phyloP scores from a whole-genome alignment of 2,329 filamentous ascomycete species.

The Beauveria pseudobassiana region DNA sequence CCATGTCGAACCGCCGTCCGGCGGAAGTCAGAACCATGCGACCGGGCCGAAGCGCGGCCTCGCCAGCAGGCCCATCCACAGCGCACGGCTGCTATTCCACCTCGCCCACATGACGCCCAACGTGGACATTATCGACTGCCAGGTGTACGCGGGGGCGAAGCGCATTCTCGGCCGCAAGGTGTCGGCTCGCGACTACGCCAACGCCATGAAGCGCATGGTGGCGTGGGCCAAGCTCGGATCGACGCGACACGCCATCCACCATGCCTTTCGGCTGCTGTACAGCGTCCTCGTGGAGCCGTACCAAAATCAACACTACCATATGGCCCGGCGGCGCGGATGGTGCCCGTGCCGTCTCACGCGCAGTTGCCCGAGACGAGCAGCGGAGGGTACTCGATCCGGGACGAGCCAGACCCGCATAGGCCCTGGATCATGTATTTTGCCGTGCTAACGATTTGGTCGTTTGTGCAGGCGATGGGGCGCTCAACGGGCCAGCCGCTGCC shows the following conservation, averaged over 20 bases:
- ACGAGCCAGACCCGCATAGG: slow-evolving; percentile 74
- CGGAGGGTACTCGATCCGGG: slow-evolving; percentile 59
- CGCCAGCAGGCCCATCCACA: slow-evolving; percentile 61
- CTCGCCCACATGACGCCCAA: slow-evolving; percentile 85
- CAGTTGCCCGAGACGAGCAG: background rate
- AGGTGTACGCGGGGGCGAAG: slow-evolving; percentile 77
- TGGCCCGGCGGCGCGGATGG: slow-evolving; percentile 8
- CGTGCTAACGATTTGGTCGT: slow-evolving; percentile 78
- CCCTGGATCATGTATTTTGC: slow-evolving; percentile 91
- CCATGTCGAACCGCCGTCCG: slow-evolving; percentile 23
- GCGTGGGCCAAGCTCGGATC: slow-evolving; percentile 68
- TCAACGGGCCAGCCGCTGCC: slow-evolving; percentile 38
- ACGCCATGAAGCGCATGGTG: slow-evolving; percentile 68
- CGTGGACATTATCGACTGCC: slow-evolving; percentile 81
- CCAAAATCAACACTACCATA: slow-evolving; percentile 16
- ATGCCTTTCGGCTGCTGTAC: slow-evolving; percentile 73
- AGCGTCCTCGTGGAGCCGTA: slow-evolving; percentile 60
- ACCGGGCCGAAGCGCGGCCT: slow-evolving; percentile 40
- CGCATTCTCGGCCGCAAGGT: slow-evolving; percentile 72
- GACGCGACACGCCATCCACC: slow-evolving; percentile 75
- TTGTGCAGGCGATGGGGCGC: slow-evolving; percentile 69
- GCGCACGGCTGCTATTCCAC: slow-evolving; percentile 73
- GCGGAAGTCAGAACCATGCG: background rate
- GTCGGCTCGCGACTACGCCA: slow-evolving; percentile 64
- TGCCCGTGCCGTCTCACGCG: background rate